phyloP scores from a whole-genome alignment of 176 grass and related monocot genomes.

The Juncus inflexus region DNA sequence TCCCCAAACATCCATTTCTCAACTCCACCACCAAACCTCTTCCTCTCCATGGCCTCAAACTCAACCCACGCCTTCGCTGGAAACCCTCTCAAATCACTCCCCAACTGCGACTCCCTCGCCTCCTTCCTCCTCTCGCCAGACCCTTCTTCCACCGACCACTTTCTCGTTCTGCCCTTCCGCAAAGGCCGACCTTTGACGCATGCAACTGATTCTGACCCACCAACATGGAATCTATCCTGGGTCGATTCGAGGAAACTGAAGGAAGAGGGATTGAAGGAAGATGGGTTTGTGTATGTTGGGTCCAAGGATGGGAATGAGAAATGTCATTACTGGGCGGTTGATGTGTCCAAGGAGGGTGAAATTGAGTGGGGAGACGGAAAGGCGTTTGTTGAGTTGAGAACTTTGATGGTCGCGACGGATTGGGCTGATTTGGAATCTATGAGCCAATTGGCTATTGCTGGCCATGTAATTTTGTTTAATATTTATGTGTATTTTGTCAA shows the following conservation, averaged over 20 bases:
- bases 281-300: conserved; percentile 75
- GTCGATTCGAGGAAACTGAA: conserved; percentile 43
- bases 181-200: conserved; percentile 63
- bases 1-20: not conserved
- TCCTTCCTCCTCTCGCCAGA: conserved; percentile 38
- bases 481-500: not conserved
- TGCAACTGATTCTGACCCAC: conserved; percentile 16
- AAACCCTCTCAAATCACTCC: conserved; percentile 54
- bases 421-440: conserved; percentile 60
- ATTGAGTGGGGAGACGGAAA: conserved; percentile 38
- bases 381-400: conserved; percentile 74
- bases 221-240: conserved; percentile 62
- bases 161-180: conserved; percentile 63
- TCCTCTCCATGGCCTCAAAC: conserved; percentile 55
- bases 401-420: conserved; percentile 86
- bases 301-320: conserved; percentile 31
- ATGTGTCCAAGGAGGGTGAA: conserved; percentile 39
- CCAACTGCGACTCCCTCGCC: conserved; percentile 26
- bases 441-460: conserved; percentile 74
- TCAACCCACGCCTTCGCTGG: conserved; percentile 72
- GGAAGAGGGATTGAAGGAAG: conserved; percentile 13
- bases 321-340: conserved; percentile 66
- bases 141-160: conserved; percentile 15
- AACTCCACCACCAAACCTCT: not conserved
- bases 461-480: conserved; percentile 51